A percentile compares a stretch with the other conserved stretches of the same genome.
These are phyloP conservation scores for Plasmodium adleri DNA, from an alignment of 169 alveolate species.

Conservation along the genomic window DNA sequence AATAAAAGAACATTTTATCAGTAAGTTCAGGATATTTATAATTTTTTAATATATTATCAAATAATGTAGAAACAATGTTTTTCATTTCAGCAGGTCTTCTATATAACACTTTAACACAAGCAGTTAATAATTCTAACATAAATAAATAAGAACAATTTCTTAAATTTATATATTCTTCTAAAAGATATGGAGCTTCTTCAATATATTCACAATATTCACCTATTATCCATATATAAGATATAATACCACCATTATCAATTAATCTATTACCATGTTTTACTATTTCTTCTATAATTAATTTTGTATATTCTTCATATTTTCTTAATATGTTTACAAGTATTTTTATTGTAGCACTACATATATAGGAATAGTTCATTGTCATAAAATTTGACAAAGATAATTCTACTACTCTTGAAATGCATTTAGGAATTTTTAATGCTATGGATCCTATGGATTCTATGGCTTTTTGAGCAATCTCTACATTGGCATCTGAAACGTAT, in stretches of 20 bases:
- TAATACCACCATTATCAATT: conserved; percentile 68
- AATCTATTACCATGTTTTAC: conserved; percentile 77
- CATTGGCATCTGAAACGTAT: conserved; percentile 95
- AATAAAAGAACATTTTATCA: conserved; percentile 70
- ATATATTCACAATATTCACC: conserved; percentile 86
- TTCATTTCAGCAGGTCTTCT: conserved; percentile 97
- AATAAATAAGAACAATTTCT: conserved; percentile 82
- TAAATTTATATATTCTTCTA: conserved; percentile 85
- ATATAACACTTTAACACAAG: conserved; percentile 91
- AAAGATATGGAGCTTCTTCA: conserved; percentile 86
- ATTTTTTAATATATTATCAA: conserved; percentile 83
- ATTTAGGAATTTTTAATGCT: conserved; percentile 91
- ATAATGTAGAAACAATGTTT: conserved; percentile 86
- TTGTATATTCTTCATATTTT: conserved; percentile 87
- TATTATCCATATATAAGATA: conserved; percentile 76
- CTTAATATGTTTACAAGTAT: conserved; percentile 88
- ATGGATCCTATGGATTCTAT: conserved; percentile 92
- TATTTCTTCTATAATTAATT: conserved; percentile 81
- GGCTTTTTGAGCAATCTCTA: conserved; percentile 92
- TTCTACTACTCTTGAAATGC: conserved; percentile 86
- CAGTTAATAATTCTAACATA: conserved; percentile 89
- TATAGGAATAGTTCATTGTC: conserved; percentile 82
- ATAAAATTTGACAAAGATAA: conserved; percentile 82
- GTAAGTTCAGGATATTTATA: conserved; percentile 70
- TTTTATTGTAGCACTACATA: conserved; percentile 88